Percentiles rank a stretch among this genome's conserved stretches.
Conservation (phyloP, 805 yeast genomes). For the Lachancea dasiensis region DNA sequence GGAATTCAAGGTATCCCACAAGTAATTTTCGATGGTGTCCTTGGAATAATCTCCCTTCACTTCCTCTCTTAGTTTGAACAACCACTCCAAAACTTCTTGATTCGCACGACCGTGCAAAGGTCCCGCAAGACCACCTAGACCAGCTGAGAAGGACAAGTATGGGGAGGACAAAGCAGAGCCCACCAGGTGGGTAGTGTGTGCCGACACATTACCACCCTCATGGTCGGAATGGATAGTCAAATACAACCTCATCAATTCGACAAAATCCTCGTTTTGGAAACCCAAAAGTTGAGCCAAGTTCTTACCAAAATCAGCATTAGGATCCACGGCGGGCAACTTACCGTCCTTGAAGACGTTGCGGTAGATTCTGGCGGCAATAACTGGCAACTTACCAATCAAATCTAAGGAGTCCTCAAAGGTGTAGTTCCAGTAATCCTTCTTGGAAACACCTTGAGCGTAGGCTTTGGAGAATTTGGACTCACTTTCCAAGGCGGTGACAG, state of each 20-base stretch:
- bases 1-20: conserved; percentile 65
- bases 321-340: conserved; percentile 47
- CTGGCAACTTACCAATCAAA: conserved; percentile 74
- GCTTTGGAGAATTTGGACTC: conserved; percentile 84
- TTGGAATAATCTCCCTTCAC: conserved; percentile 60
- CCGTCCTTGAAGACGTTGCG: conserved; percentile 83
- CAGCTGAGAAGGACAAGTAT: conserved; percentile 68
- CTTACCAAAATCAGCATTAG: conserved; percentile 58
- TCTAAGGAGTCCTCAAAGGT: conserved; percentile 77
- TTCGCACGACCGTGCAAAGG: conserved; percentile 83
- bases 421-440: conserved; percentile 80
- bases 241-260: conserved; percentile 75
- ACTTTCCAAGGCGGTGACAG: conserved; percentile 71
- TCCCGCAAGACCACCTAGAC: conserved; percentile 79
- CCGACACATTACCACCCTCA: conserved; percentile 84
- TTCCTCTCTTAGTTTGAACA: conserved; percentile 55
- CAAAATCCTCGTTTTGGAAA: conserved; percentile 59
- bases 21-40: conserved; percentile 58
- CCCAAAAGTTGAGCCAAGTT: conserved; percentile 56
- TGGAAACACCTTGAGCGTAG: conserved; percentile 75
- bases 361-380: conserved; percentile 77
- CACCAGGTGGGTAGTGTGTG: conserved; percentile 76
- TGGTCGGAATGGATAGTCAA: conserved; percentile 80
- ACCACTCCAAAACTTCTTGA: conserved; percentile 81
- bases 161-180: conserved; percentile 80